Conservation (phyloP, 2,329 filamentous ascomycete species). For the Fusarium oxysporum region DNA sequence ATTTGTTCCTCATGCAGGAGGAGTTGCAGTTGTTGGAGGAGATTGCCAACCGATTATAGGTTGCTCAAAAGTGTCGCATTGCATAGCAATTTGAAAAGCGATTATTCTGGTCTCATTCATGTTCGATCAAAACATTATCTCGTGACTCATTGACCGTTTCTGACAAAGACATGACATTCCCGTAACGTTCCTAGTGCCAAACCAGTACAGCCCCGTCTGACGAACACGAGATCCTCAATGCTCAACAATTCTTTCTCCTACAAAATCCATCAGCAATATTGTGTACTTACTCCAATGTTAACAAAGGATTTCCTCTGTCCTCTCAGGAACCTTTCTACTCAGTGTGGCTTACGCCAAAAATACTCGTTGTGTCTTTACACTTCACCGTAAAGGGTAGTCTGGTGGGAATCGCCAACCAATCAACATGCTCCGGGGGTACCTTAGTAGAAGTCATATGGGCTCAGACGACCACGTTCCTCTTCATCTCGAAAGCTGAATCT, state of each 20-base stretch:
- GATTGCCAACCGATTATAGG: slow-evolving; percentile 50
- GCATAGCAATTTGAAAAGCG: background rate
- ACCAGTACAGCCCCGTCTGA: background rate
- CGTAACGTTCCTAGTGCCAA: background rate
- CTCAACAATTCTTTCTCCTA: background rate
- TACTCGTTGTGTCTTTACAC: fast-evolving
- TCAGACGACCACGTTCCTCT: fast-evolving
- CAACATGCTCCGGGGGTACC: background rate
- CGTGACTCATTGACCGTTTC: background rate
- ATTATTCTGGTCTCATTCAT: background rate
- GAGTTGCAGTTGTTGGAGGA: slow-evolving; percentile 52
- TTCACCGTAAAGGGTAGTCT: fast-evolving
- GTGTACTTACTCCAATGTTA: too few relatives aligned
- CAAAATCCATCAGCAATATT: fast-evolving
- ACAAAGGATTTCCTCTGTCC: fast-evolving
- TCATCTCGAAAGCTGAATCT: background rate
- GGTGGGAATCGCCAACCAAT: background rate
- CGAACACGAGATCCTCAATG: fast-evolving
- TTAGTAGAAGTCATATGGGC: background rate
- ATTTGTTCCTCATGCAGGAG: slow-evolving; percentile 53
- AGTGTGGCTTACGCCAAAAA: background rate
- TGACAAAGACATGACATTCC: background rate
- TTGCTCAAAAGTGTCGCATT: background rate
- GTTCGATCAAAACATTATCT: too few relatives aligned
- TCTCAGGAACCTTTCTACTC: background rate